Evolutionary conservation across 1,139 yeast species (phyloP).

Genomic region (Hemisphaericaspora xylanilytica): DNA sequence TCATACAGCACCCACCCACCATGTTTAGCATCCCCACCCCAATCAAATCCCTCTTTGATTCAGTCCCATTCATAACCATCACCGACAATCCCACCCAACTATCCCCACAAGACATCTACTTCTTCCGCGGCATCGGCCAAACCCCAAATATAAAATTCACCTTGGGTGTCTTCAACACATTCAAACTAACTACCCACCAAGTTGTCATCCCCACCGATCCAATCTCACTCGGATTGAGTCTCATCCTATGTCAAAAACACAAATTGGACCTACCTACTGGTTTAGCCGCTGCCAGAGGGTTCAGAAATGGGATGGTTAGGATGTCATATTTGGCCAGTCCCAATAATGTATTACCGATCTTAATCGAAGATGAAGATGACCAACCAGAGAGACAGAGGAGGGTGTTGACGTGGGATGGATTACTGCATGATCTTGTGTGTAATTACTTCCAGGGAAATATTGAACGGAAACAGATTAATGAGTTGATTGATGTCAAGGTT

Average conservation of each 20-base stretch:
- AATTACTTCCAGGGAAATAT: slow-evolving; percentile 8
- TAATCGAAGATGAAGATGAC: slow-evolving; percentile 41
- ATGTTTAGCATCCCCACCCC: slow-evolving; percentile 37
- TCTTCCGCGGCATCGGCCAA: slow-evolving; percentile 15
- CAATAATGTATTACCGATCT: slow-evolving; percentile 41
- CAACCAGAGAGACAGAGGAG: too few species aligned
- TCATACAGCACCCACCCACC: not conserved
- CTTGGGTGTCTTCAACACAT: slow-evolving; percentile 42
- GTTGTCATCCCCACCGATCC: slow-evolving; percentile 52
- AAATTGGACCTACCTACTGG: slow-evolving; percentile 28
- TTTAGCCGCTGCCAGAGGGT: not conserved
- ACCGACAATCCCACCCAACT: slow-evolving; percentile 27
- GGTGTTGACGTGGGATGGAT: slow-evolving; percentile 20
- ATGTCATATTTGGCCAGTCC: slow-evolving; percentile 41
- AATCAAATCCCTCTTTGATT: slow-evolving; percentile 44
- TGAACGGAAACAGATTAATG: slow-evolving; percentile 21
- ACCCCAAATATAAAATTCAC: slow-evolving; percentile 22
- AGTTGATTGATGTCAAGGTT: slow-evolving; percentile 36
- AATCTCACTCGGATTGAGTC: slow-evolving; percentile 33
- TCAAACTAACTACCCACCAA: slow-evolving; percentile 16
- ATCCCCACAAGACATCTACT: slow-evolving; percentile 16
- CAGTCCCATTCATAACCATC: slow-evolving; percentile 45
- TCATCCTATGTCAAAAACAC: slow-evolving; percentile 36
- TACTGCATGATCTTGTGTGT: slow-evolving; percentile 9
- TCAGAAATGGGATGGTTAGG: slow-evolving; percentile 24